Evolutionary conservation across 1,284 basidiomycete genomes (phyloP).

Genomic region (Fomitopsis pinicola): DNA sequence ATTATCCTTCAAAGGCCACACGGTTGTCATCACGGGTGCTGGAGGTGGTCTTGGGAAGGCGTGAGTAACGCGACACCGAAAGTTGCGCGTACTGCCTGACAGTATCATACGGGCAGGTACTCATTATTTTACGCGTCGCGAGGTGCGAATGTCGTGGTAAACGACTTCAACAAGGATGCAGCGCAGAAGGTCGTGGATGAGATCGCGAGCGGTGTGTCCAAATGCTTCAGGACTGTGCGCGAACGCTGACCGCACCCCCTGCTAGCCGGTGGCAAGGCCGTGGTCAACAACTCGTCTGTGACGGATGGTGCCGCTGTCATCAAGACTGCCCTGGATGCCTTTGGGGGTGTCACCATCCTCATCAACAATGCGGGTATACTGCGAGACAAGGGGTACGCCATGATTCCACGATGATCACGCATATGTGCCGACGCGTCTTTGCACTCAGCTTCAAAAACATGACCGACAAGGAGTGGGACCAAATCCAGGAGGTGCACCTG

Average conservation of each 20-base stretch:
- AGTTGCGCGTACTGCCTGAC: neutral
- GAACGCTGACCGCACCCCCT: neutral
- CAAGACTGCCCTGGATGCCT: slow-evolving; percentile 83
- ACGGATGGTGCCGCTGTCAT: slow-evolving; percentile 88
- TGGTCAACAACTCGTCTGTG: slow-evolving; percentile 86
- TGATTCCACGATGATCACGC: neutral
- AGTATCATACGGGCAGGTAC: slow-evolving; percentile 54
- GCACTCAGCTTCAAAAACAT: slow-evolving; percentile 81
- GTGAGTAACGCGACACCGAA: slow-evolving; percentile 42
- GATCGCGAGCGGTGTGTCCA: slow-evolving; percentile 70
- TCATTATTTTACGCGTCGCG: slow-evolving; percentile 86
- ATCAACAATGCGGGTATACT: slow-evolving; percentile 99
- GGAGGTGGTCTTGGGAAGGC: slow-evolving; percentile 92
- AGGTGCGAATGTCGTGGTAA: slow-evolving; percentile 93
- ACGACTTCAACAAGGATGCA: slow-evolving; percentile 87
- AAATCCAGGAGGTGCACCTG: slow-evolving; percentile 86
- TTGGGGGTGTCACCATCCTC: slow-evolving; percentile 79
- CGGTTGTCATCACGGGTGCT: slow-evolving; percentile 92
- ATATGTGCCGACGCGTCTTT: neutral
- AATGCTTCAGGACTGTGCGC: neutral
- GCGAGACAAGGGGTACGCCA: slow-evolving; percentile 68
- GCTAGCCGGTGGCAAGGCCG: slow-evolving; percentile 84
- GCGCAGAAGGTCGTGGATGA: slow-evolving; percentile 93
- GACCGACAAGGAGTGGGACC: slow-evolving; percentile 86
- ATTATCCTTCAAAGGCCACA: slow-evolving; percentile 87